Evolutionary conservation across 2,329 filamentous ascomycete species (phyloP), one percentile per base, ranked within the genome.

Genomic region (Didymella keratinophila): DNA sequence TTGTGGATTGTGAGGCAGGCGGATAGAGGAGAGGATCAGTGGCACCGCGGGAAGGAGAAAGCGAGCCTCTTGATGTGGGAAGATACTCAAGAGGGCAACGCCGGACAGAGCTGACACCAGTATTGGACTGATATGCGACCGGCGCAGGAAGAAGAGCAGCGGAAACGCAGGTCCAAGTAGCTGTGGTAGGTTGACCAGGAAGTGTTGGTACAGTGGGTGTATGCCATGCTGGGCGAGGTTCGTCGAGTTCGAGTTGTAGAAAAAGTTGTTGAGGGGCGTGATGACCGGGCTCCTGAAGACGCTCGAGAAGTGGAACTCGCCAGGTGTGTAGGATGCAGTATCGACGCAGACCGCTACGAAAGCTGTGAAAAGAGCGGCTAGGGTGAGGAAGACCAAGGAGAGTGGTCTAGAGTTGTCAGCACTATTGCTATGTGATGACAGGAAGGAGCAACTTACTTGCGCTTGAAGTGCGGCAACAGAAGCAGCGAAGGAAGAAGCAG

Each of bases 381-480:
- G 70, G 53, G 86, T 73, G 68, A 95, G 83, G 56, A 86, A 84
- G 62, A 87, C 71, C 47, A 96, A 79, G 52, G 84, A 83, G 54
- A 82, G 76, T 37, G 85, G 85, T 67, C 85, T 87, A 60, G 25
- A 27, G 0, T 6, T 20, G 56, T 69, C 21, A 71, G 62, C 32
- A n/a, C 36, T 9, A 25, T 52, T 14, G 25, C 11, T 30, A 18
- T 4, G 36, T 34, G 16, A 28, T 9, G 36, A 47, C 18, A 39
- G 39, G n/a, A 23, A 23, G 30, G 30, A n/a, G 20, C 21, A 25
- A 80, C 86, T 73, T 78, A 95, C 91, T 89, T 94, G 76, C 88
- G 87, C 75, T 86, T 79, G 73, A 97, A 95, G 80, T 96, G 90
- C 65, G 92, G 92, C 75, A 98, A 81, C 72, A 99, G 83, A 72